A percentile compares a stretch with the other conserved stretches of the same genome.
These are phyloP conservation scores for Hymenoscyphus repandus DNA, from an alignment of 2,329 filamentous ascomycete species.

Conservation along the genomic window DNA sequence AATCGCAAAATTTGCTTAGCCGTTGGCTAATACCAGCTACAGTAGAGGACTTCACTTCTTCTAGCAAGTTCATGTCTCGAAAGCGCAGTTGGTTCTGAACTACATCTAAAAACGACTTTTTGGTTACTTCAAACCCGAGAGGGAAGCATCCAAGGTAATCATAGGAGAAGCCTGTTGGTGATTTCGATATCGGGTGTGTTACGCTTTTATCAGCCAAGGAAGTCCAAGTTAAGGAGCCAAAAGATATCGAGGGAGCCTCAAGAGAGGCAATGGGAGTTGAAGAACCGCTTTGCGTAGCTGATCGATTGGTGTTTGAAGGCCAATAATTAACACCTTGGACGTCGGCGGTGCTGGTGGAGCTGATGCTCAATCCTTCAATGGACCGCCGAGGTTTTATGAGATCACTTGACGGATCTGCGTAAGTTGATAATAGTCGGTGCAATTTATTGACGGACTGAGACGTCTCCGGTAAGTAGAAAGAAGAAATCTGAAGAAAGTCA, in stretches of 20 bases:
- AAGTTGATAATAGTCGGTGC: neutral
- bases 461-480: neutral
- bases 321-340: constrained; percentile 1
- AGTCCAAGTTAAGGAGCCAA: constrained; percentile 13
- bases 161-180: constrained; percentile 19
- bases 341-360: neutral
- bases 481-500: constrained; percentile 1
- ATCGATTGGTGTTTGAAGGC: constrained; percentile 2
- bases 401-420: neutral
- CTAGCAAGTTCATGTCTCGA: constrained; percentile 23
- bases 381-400: neutral
- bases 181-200: constrained; percentile 10
- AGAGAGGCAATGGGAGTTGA: constrained; percentile 2
- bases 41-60: constrained; percentile 12
- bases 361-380: constrained; percentile 4
- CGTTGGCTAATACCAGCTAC: constrained; percentile 25
- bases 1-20: constrained; percentile 12
- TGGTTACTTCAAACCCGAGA: constrained; percentile 24
- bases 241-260: constrained; percentile 7
- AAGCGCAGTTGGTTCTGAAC: constrained; percentile 23
- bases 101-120: constrained; percentile 24
- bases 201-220: constrained; percentile 11
- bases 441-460: constrained; percentile 3
- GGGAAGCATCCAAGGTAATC: constrained; percentile 29
- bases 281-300: neutral